Evolutionary conservation across 805 yeast species (phyloP), one percentile per base, ranked within the genome.

Genomic region (Metschnikowia picachoensis): DNA sequence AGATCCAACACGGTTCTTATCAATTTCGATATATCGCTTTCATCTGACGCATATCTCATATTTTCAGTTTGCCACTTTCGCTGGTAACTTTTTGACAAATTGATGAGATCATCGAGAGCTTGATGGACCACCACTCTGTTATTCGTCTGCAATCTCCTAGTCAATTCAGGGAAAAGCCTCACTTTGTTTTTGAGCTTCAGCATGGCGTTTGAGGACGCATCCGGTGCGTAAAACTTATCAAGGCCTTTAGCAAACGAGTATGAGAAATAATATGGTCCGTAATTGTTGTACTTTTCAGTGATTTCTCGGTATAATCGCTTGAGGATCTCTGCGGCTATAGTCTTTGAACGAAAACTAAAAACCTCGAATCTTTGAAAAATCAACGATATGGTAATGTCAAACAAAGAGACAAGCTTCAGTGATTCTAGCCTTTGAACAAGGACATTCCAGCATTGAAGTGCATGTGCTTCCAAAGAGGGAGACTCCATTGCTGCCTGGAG

Each of bases 401-500:
- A 73, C 30, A 91, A 72, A 2, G 87, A 80, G 0, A 78, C 76
- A 33, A 87, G 67, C 48, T 83, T 81, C 2, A 75, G 70, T 28
- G 77, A 74, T 12, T 72, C 78, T 14, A 92, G 63, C n/a, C 70
- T 72, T 14, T 73, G 67, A 2, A 87, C 77, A 42, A 92, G 67
- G 2, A 73, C 70, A 42, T 74, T 72, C 85, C 96, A 83, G 45
- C 94, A 85, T 39, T 74, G 69, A 35, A 94, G 66, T 0, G 92
- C 79, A 34, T 77, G 76, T 13, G 68, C 67, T 48, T 83, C 83
- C 12, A 90, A 72, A 20, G 79, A 80, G 0, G 74, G 66, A 15
- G 76, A 77, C 34, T 83, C 90, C 17, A 91, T 64, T 0, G 92
- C 83, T 1, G 90, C 82, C 59, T 89, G 96, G 11, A 92, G 67